These are phyloP conservation scores for Nakaseomyces nivariensis DNA, from an alignment of 1,139 yeast species.

Conservation along the genomic window DNA sequence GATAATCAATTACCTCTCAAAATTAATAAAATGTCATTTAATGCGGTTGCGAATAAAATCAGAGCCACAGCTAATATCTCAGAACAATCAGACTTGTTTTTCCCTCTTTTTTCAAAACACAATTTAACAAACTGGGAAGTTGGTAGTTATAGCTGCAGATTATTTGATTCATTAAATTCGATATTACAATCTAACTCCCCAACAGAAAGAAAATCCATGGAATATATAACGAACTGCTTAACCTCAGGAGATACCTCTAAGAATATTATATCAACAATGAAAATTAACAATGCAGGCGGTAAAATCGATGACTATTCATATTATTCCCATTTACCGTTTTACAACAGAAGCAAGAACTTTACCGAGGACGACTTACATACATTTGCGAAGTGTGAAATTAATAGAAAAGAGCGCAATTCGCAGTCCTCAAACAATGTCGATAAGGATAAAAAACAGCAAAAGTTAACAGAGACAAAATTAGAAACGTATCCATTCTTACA, in stretches of 20 bases:
- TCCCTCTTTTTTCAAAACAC: conserved; percentile 21
- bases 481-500: neutral
- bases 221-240: conserved; percentile 14
- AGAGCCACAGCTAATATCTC: conserved; percentile 17
- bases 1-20: conserved; percentile 7
- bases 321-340: conserved; percentile 11
- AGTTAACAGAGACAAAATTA: neutral
- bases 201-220: conserved; percentile 13
- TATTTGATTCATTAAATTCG: conserved; percentile 21
- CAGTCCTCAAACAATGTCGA: neutral
- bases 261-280: conserved; percentile 19
- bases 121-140: conserved; percentile 22
- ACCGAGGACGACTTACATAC: conserved; percentile 13
- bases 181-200: conserved; percentile 12
- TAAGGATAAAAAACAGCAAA: neutral
- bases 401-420: conserved; percentile 18
- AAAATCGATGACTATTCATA: conserved; percentile 14
- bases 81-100: conserved; percentile 23
- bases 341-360: conserved; percentile 5
- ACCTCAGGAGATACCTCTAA: conserved; percentile 15
- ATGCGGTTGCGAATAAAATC: conserved; percentile 18
- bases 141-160: conserved; percentile 16
- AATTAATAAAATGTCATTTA: conserved; percentile 8
- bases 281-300: conserved; percentile 3
- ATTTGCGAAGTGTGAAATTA: conserved; percentile 31